Conservation (phyloP, 2,329 filamentous ascomycete species). For the Grosmannia clavigera region DNA sequence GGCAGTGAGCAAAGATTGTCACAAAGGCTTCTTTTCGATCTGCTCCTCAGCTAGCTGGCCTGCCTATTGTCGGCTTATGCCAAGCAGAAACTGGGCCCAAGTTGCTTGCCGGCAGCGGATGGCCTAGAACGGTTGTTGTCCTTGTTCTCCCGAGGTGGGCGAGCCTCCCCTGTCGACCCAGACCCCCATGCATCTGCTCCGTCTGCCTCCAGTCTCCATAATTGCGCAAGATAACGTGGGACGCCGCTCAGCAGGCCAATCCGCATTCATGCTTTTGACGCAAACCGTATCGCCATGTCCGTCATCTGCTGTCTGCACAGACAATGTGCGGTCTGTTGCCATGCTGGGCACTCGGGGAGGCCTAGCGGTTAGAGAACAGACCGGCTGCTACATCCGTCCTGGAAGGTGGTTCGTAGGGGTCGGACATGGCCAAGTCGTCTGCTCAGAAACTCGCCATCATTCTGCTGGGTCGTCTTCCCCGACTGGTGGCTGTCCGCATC, state of each 20-base stretch:
- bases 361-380: background rate
- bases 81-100: too few species aligned
- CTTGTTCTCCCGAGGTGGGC: too few species aligned
- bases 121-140: too few species aligned
- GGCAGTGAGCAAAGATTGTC: background rate
- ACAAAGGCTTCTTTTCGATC: background rate
- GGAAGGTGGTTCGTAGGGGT: background rate
- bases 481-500: too few species aligned
- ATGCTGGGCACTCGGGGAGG: background rate
- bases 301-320: background rate
- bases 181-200: too few species aligned
- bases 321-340: background rate
- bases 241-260: background rate
- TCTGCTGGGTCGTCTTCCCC: background rate
- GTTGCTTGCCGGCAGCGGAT: too few species aligned
- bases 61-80: too few species aligned
- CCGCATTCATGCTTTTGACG: background rate
- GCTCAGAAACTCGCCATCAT: background rate
- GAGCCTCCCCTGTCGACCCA: too few species aligned
- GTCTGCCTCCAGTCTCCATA: too few species aligned
- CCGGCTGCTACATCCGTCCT: background rate
- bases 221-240: background rate
- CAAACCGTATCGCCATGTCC: background rate
- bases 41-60: background rate
- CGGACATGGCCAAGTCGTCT: background rate